Evolutionary conservation across 1,284 basidiomycete genomes (phyloP).

Genomic region (Boletus albobrunnescens): DNA sequence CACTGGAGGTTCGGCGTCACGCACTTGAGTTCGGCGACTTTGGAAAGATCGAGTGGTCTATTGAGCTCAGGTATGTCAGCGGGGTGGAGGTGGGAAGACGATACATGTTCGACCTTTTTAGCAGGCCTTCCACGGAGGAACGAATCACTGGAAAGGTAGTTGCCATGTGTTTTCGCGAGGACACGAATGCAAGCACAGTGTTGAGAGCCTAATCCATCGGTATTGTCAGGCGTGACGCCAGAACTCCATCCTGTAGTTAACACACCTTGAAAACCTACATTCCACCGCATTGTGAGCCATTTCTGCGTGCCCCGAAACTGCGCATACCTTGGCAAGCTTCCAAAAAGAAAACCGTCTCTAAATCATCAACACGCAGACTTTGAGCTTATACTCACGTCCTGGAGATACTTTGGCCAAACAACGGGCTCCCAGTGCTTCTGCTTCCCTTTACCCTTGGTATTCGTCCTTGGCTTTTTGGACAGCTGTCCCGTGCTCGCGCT

Average conservation of each 20-base stretch:
- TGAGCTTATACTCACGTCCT: conserved; percentile 39
- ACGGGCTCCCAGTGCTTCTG: conserved; percentile 9
- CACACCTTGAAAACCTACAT: conserved; percentile 34
- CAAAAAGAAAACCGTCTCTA: neutral
- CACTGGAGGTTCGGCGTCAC: conserved; percentile 12
- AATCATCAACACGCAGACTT: neutral
- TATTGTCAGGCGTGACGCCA: neutral
- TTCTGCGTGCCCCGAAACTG: rapidly evolving
- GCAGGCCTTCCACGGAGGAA: conserved; percentile 71
- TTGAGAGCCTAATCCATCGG: conserved; percentile 65
- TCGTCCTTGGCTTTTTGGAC: conserved; percentile 27
- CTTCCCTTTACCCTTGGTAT: conserved; percentile 21
- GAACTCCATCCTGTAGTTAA: conserved; percentile 8
- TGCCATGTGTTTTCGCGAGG: conserved; percentile 78
- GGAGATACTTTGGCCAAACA: conserved; percentile 59
- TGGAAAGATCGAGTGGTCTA: conserved; percentile 75
- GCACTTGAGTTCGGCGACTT: conserved; percentile 84
- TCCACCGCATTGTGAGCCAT: neutral
- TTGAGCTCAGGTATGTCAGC: conserved; percentile 10
- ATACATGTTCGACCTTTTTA: conserved; percentile 55
- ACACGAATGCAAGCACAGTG: conserved; percentile 85
- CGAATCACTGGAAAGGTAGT: conserved; percentile 77
- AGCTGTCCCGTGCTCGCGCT: conserved; percentile 5
- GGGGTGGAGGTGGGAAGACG: neutral
- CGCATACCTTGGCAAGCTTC: conserved; percentile 29